phyloP scores from a whole-genome alignment of 352 stramenopile genomes.

The Salisapilia sapeloensis region DNA sequence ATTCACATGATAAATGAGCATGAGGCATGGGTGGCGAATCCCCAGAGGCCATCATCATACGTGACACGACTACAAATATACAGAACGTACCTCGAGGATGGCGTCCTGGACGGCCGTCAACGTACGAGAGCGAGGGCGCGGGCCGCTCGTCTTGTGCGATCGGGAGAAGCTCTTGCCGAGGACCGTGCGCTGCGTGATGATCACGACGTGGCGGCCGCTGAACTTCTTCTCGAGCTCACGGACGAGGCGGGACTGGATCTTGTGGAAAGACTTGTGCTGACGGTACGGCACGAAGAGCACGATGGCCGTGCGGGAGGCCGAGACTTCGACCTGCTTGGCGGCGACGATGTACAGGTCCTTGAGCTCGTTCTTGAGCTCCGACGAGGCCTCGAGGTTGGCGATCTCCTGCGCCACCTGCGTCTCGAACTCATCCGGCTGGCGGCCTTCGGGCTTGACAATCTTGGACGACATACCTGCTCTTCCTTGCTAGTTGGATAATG shows the following conservation, averaged over 20 bases:
- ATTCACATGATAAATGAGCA: slow-evolving; percentile 40
- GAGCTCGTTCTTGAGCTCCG: slow-evolving; percentile 96
- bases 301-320: slow-evolving; percentile 92
- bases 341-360: slow-evolving; percentile 97
- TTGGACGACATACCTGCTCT: too few species aligned
- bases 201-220: slow-evolving; percentile 94
- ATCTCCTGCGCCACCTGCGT: slow-evolving; percentile 79
- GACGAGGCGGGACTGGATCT: slow-evolving; percentile 96
- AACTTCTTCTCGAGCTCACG: slow-evolving; percentile 99
- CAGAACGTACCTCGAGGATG: slow-evolving; percentile 92
- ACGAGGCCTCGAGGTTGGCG: slow-evolving; percentile 84
- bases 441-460: slow-evolving; percentile 77
- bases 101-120: slow-evolving; percentile 97
- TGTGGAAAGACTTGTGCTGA: slow-evolving; percentile 95
- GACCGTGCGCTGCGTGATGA: slow-evolving; percentile 98
- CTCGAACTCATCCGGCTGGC: slow-evolving; percentile 78
- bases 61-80: slow-evolving; percentile 7
- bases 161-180: slow-evolving; percentile 94
- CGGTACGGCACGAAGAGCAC: slow-evolving; percentile 98
- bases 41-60: slow-evolving; percentile 82
- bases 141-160: slow-evolving; percentile 88
- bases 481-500: too few species aligned
- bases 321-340: slow-evolving; percentile 97
- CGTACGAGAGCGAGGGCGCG: slow-evolving; percentile 93
- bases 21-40: slow-evolving; percentile 79